phyloP scores from a whole-genome alignment of 306 rosid species.

The Mucuna pruriens region DNA sequence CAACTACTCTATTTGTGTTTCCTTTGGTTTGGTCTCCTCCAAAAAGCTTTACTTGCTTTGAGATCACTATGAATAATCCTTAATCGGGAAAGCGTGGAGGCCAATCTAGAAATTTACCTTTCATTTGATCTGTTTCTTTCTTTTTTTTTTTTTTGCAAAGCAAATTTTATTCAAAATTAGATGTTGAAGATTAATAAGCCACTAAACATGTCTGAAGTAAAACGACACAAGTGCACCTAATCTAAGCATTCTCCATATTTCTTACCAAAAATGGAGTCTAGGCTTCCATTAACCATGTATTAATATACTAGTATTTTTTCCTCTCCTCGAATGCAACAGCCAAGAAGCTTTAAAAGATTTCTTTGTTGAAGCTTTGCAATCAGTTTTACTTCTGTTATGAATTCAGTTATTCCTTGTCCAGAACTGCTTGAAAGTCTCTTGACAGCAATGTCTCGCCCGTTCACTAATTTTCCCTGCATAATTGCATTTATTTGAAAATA shows the following conservation, averaged over 20 bases:
- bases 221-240: not conserved
- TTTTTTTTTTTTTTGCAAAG: no score
- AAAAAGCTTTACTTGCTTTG: slow-evolving; percentile 23
- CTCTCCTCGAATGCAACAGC: not conserved
- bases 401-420: not conserved
- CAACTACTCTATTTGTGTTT: slow-evolving; percentile 7
- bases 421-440: slow-evolving; percentile 6
- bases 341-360: slow-evolving; percentile 18
- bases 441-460: slow-evolving; percentile 12
- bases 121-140: not conserved
- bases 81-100: not conserved
- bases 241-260: not conserved
- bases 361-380: slow-evolving; percentile 29
- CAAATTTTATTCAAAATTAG: not conserved
- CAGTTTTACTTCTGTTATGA: not conserved
- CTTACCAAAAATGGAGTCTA: slow-evolving; percentile 14
- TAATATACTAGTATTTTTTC: not conserved
- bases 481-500: not conserved
- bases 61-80: slow-evolving; percentile 29
- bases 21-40: slow-evolving; percentile 21
- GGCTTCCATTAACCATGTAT: slow-evolving; percentile 17
- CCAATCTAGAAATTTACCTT: not conserved
- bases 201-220: not conserved
- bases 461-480: not conserved
- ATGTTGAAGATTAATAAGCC: not conserved